Percentiles rank a stretch among this genome's conserved stretches.
phyloP scores from a whole-genome alignment of 208 protist genomes.

The Leishmania tarentolae region DNA sequence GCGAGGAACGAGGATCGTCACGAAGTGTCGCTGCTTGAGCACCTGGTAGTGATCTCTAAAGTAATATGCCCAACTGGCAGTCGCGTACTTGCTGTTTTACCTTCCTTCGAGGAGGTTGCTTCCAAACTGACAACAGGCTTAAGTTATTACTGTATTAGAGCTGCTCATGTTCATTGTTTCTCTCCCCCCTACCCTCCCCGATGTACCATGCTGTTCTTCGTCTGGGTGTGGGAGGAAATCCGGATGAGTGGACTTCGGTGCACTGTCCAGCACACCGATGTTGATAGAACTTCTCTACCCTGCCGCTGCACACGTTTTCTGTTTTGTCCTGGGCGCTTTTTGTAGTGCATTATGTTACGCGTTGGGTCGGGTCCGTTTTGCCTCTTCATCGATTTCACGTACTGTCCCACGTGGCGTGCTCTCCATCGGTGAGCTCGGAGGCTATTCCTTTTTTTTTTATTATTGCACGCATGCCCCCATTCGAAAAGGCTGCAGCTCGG shows the following conservation, averaged over 20 bases:
- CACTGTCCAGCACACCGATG: neutral
- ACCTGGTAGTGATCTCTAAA: neutral
- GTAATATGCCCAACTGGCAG: too few relatives aligned
- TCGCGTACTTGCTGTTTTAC: neutral
- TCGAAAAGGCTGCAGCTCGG: neutral
- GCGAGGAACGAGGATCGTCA: neutral
- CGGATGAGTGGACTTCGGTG: neutral
- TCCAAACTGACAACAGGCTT: neutral
- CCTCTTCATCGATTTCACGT: neutral
- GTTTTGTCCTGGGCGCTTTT: neutral
- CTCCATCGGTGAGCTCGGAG: neutral
- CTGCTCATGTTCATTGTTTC: too few relatives aligned
- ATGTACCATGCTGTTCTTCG: neutral
- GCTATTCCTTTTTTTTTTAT: neutral
- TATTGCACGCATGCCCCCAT: neutral
- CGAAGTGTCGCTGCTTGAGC: neutral
- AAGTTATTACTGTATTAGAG: too few relatives aligned
- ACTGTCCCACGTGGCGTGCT: neutral
- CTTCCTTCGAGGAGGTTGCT: neutral
- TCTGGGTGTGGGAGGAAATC: neutral
- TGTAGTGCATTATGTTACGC: neutral
- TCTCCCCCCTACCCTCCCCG: neutral
- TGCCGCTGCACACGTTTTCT: neutral
- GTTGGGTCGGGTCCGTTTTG: neutral
- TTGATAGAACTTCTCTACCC: neutral